A percentile compares a stretch with the other conserved stretches of the same genome.
phyloP scores from a whole-genome alignment of 2,329 filamentous ascomycete species.

The Aspergillus novofumigatus region DNA sequence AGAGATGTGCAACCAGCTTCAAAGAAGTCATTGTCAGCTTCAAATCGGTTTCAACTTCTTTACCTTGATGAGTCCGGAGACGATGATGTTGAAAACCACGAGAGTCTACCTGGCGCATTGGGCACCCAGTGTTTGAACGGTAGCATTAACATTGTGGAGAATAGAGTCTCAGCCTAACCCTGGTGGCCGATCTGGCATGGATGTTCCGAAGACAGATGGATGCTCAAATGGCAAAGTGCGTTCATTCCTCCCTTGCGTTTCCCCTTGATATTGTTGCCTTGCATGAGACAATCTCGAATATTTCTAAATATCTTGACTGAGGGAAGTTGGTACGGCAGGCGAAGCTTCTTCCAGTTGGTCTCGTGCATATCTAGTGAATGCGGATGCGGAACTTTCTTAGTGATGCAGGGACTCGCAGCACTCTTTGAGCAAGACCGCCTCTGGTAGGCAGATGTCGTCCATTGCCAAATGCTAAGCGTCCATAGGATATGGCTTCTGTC shows the following conservation, averaged over 20 bases:
- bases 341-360: not conserved
- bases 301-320: not conserved
- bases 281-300: not conserved
- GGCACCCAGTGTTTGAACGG: conserved; percentile 11
- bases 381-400: not conserved
- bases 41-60: conserved; percentile 62
- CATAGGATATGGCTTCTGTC: not conserved
- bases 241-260: not conserved
- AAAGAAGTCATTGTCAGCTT: conserved; percentile 31
- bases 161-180: conserved; percentile 11
- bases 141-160: conserved; percentile 12
- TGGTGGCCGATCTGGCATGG: not conserved
- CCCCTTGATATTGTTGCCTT: not conserved
- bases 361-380: not conserved
- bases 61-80: conserved; percentile 47
- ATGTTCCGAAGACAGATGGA: not conserved
- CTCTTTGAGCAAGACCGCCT: not conserved
- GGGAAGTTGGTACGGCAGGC: not conserved
- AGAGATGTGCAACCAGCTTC: conserved; percentile 22
- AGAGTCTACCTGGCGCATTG: conserved; percentile 13
- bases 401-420: not conserved
- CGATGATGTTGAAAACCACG: conserved; percentile 26
- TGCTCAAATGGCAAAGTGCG: not conserved
- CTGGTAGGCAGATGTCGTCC: not conserved
- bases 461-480: not conserved